phyloP scores from a whole-genome alignment of 106 monocot genomes.

The Apostasia ramifera region DNA sequence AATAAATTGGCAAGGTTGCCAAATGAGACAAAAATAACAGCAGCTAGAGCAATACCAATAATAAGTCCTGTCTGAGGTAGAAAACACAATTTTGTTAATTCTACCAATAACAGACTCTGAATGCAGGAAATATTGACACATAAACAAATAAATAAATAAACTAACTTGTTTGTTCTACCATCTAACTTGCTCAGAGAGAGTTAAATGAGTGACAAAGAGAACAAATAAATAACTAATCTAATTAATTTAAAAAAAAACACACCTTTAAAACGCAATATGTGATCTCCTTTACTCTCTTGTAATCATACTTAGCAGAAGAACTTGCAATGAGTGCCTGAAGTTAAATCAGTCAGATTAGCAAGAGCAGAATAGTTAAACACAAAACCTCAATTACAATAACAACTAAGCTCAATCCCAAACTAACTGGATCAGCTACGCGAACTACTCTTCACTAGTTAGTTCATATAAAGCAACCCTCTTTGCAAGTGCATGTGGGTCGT shows the following conservation, averaged over 20 bases:
- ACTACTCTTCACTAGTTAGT: too few relatives aligned
- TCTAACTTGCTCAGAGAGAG: constrained; percentile 3
- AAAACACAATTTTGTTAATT: constrained; percentile 3
- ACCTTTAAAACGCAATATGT: constrained; percentile 75
- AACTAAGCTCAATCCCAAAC: too few relatives aligned
- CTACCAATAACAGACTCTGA: not conserved
- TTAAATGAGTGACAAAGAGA: not conserved
- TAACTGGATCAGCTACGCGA: too few relatives aligned
- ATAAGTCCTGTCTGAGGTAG: constrained; percentile 53
- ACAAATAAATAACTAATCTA: not conserved
- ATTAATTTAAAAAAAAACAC: not conserved
- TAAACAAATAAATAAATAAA: not conserved
- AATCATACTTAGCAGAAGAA: constrained; percentile 71
- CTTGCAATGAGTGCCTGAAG: constrained; percentile 84
- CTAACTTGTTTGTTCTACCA: not conserved
- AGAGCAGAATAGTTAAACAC: not conserved
- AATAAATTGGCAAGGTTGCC: constrained; percentile 66
- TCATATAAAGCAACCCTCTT: too few relatives aligned
- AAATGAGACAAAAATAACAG: constrained; percentile 63
- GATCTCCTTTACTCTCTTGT: constrained; percentile 69
- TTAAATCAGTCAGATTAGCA: constrained; percentile 1
- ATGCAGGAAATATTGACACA: not conserved
- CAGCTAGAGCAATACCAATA: constrained; percentile 55
- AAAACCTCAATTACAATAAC: too few relatives aligned
- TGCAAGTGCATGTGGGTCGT: too few relatives aligned